Conservation (phyloP, 163 green algal species). For the Chloromonas sp. region DNA sequence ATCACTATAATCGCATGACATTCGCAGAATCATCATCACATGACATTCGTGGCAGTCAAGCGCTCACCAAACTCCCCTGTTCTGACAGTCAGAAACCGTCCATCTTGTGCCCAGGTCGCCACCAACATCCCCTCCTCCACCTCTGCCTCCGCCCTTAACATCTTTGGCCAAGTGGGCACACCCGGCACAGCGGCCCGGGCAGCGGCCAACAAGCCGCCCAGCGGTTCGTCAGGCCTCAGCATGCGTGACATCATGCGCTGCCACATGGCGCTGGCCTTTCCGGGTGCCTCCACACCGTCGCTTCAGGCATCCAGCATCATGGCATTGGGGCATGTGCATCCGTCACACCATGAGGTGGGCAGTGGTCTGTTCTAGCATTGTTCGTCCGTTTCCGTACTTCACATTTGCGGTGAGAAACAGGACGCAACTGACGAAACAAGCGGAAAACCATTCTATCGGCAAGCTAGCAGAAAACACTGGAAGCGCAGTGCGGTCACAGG, state of each 20-base stretch:
- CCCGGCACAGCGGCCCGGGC: background rate
- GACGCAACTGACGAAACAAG: no score
- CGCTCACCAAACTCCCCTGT: no score
- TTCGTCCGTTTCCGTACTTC: no score
- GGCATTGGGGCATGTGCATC: slow-evolving; percentile 34
- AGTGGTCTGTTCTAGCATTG: background rate
- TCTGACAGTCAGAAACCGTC: no score
- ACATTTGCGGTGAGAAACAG: no score
- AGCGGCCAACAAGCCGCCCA: background rate
- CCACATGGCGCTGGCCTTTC: background rate
- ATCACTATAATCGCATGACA: no score
- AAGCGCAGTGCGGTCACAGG: no score
- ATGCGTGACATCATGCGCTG: background rate
- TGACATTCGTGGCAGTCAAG: no score
- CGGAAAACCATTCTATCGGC: no score
- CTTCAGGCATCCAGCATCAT: slow-evolving; percentile 15
- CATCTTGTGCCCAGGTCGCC: background rate
- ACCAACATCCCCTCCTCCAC: background rate
- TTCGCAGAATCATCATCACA: no score
- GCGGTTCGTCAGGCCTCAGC: background rate
- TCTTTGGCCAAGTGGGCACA: background rate
- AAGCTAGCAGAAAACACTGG: no score
- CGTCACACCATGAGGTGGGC: slow-evolving; percentile 29
- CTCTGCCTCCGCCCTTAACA: background rate
- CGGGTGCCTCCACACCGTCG: background rate